phyloP scores from a whole-genome alignment of 1,139 yeast genomes.

The Pneumocystis murina region DNA sequence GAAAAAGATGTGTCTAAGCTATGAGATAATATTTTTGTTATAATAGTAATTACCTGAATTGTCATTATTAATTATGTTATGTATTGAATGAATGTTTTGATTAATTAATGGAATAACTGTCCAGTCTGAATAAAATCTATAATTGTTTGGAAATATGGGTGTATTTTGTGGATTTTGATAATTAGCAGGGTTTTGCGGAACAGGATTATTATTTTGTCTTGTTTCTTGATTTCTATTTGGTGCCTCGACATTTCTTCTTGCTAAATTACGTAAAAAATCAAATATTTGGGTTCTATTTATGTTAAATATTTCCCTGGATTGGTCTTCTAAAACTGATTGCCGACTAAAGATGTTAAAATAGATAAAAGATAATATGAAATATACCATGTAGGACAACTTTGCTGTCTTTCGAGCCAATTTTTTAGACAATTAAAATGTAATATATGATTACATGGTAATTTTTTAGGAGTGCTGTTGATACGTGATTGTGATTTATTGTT shows the following conservation, averaged over 20 bases:
- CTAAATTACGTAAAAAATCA: not conserved
- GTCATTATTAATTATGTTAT: not conserved
- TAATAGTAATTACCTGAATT: not conserved
- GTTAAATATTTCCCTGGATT: not conserved
- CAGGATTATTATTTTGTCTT: not conserved
- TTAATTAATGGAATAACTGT: not conserved
- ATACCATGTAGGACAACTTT: constrained; percentile 49
- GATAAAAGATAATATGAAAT: constrained; percentile 34
- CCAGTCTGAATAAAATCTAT: not conserved
- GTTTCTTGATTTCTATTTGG: not conserved
- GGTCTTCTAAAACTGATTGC: constrained; percentile 37
- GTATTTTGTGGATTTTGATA: not conserved
- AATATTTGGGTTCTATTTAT: not conserved
- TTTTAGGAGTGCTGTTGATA: constrained; percentile 49
- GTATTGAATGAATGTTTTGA: not conserved
- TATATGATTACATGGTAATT: constrained; percentile 69
- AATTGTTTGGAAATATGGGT: not conserved
- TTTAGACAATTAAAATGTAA: constrained; percentile 81
- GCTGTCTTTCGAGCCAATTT: constrained; percentile 87
- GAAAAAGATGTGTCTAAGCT: not conserved
- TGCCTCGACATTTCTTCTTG: not conserved
- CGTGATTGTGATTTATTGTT: constrained; percentile 10
- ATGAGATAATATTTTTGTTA: not conserved
- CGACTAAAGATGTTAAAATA: constrained; percentile 24
- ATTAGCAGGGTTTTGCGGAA: not conserved